phyloP scores from a whole-genome alignment of 768 basidiomycete species.

The Mycena crocata region DNA sequence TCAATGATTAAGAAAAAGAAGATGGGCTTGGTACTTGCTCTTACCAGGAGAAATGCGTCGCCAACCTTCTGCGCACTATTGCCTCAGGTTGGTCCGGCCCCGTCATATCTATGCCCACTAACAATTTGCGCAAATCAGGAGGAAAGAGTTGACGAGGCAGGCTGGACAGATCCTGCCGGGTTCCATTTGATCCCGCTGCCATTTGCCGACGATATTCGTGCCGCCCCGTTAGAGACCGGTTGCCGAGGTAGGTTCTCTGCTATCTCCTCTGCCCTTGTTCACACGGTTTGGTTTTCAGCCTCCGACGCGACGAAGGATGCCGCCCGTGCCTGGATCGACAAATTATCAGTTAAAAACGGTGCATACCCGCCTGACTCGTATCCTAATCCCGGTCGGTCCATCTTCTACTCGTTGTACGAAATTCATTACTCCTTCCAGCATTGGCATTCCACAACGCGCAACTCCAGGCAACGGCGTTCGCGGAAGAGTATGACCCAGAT shows the following conservation, averaged over 20 bases:
- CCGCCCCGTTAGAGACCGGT: slow-evolving; percentile 75
- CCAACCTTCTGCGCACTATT: slow-evolving; percentile 88
- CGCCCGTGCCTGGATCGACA: slow-evolving; percentile 81
- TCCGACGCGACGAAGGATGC: slow-evolving; percentile 73
- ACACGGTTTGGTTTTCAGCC: slow-evolving; percentile 58
- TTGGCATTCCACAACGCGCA: slow-evolving; percentile 91
- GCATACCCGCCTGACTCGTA: slow-evolving; percentile 90
- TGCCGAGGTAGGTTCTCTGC: slow-evolving; percentile 62
- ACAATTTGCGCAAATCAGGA: slow-evolving; percentile 54
- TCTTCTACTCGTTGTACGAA: neutral
- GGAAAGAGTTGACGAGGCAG: slow-evolving; percentile 76
- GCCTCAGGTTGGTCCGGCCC: slow-evolving; percentile 73
- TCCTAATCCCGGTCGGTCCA: slow-evolving; percentile 85
- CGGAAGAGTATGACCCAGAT: slow-evolving; percentile 85
- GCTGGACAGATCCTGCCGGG: slow-evolving; percentile 87
- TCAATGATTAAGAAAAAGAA: slow-evolving; percentile 85
- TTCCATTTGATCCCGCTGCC: slow-evolving; percentile 95
- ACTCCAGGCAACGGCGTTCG: slow-evolving; percentile 92
- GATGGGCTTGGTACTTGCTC: slow-evolving; percentile 80
- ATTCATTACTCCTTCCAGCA: slow-evolving; percentile 48
- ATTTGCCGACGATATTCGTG: slow-evolving; percentile 93
- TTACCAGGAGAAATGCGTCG: slow-evolving; percentile 76
- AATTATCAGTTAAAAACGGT: slow-evolving; percentile 82
- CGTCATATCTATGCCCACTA: neutral
- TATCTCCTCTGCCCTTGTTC: neutral